Evolutionary conservation across 73 alveolate species (phyloP).

Genomic region (Tetrahymena elliotti): DNA sequence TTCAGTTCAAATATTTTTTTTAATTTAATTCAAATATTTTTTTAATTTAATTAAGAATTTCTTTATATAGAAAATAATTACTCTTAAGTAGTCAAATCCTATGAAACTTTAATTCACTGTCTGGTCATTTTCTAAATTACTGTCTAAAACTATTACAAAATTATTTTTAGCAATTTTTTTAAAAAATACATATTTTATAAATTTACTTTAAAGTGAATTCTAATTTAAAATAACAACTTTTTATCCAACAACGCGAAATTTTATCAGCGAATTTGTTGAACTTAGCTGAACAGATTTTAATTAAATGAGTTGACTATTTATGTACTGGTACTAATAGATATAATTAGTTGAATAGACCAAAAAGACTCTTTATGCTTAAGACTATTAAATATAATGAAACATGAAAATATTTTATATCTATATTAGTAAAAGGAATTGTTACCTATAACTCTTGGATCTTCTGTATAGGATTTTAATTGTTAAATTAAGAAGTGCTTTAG

Average conservation of each 20-base stretch:
- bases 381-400: neutral
- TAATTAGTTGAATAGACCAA: neutral
- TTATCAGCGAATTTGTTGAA: neutral
- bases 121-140: neutral
- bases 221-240: neutral
- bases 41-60: too few species aligned
- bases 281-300: neutral
- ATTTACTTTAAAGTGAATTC: neutral
- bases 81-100: neutral
- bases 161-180: too few species aligned
- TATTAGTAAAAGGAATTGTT: too few species aligned
- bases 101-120: neutral
- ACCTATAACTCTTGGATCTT: too few species aligned
- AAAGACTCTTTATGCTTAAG: neutral
- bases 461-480: too few species aligned
- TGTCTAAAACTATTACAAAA: neutral
- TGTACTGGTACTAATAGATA: neutral
- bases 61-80: too few species aligned
- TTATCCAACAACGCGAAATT: neutral
- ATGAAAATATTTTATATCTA: too few species aligned
- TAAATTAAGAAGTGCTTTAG: too few species aligned
- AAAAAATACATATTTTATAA: too few species aligned
- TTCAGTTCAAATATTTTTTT: too few species aligned
- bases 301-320: too few species aligned
- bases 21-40: too few species aligned